phyloP scores from a whole-genome alignment of 2,329 filamentous ascomycete species.

The Fusarium tanahbumbuense region DNA sequence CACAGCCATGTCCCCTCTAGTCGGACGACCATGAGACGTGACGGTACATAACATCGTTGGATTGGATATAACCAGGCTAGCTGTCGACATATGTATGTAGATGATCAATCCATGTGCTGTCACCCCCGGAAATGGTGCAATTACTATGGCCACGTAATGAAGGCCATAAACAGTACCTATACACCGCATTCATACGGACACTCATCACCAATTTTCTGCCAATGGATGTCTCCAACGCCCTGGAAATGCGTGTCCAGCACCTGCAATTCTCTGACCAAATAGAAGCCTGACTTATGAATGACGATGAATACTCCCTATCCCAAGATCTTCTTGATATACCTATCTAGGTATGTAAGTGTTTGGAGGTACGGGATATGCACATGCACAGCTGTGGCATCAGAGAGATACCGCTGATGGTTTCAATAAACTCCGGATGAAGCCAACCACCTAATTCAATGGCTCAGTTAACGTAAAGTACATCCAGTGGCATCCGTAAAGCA shows the following conservation, averaged over 20 bases:
- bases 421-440: neutral
- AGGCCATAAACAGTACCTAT: neutral
- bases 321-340: neutral
- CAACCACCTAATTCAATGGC: neutral
- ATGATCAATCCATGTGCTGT: neutral
- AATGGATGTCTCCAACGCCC: neutral
- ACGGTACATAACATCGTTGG: neutral
- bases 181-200: neutral
- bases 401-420: neutral
- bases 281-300: neutral
- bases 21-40: neutral
- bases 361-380: neutral
- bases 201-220: neutral
- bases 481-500: neutral
- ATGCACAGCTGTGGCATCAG: neutral
- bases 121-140: neutral
- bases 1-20: neutral
- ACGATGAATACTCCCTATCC: neutral
- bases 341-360: neutral
- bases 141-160: neutral
- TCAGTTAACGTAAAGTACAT: neutral
- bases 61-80: neutral
- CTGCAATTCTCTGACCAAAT: neutral
- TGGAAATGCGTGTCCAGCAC: neutral
- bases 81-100: neutral